phyloP scores from a whole-genome alignment of 352 stramenopile species.

The Phytopythium oedochilum region DNA sequence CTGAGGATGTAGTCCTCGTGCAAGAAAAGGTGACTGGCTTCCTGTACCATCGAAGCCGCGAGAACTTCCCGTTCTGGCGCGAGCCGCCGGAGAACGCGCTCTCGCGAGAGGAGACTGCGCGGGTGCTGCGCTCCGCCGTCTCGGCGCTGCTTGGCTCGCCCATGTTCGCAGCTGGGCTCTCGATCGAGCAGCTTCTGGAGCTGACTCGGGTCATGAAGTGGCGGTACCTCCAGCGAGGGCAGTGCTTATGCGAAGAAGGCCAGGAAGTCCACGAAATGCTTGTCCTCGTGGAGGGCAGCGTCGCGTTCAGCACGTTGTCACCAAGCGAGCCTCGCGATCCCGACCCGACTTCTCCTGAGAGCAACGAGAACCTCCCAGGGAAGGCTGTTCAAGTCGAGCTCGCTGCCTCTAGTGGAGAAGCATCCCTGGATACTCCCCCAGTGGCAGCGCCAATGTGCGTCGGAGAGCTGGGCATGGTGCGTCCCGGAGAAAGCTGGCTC shows the following conservation, averaged over 20 bases:
- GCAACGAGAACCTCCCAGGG: background rate
- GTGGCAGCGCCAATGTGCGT: slow-evolving; percentile 14
- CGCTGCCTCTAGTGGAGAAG: no score
- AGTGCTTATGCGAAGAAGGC: slow-evolving; percentile 18
- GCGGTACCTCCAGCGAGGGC: slow-evolving; percentile 16
- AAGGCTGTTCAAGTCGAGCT: background rate
- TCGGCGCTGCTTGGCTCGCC: slow-evolving; percentile 20
- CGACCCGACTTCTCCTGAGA: background rate
- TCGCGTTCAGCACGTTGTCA: background rate
- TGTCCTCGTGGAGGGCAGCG: slow-evolving; percentile 36
- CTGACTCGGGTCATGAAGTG: slow-evolving; percentile 32
- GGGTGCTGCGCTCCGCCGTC: slow-evolving; percentile 31
- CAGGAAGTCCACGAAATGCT: slow-evolving; percentile 32
- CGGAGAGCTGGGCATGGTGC: slow-evolving; percentile 48
- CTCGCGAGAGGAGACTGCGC: slow-evolving; percentile 43
- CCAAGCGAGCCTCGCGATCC: background rate
- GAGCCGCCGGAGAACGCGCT: slow-evolving; percentile 28
- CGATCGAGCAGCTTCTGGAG: slow-evolving; percentile 53
- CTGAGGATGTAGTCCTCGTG: slow-evolving; percentile 20
- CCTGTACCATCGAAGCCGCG: slow-evolving; percentile 47
- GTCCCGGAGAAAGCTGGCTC: slow-evolving; percentile 31
- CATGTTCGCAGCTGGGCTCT: slow-evolving; percentile 24
- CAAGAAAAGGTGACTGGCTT: slow-evolving; percentile 50
- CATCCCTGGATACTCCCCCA: background rate
- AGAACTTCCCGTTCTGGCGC: slow-evolving; percentile 60